Base-by-base conservation (phyloP, 2,329 filamentous ascomycete genomes). In the Microdochium nivale region DNA sequence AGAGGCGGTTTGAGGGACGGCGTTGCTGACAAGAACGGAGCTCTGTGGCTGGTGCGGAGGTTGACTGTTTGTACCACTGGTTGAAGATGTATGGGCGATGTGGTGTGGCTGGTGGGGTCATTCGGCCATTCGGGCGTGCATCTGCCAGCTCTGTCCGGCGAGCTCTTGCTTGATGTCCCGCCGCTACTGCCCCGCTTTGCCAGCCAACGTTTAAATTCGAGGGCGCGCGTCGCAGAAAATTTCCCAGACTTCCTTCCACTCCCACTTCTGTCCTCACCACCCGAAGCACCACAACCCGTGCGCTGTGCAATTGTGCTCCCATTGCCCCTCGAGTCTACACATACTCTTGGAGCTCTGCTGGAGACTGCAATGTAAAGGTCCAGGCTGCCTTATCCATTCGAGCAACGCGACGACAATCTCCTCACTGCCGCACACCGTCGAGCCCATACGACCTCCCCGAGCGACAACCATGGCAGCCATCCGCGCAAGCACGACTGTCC, bases 401-500 rank as follows among this genome's bases (percentile, higher is more conserved):
- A 44, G 40, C 40, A 24, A 44, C 9, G 3, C 40, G 40, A 44
- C 16, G 40, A 44, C 40, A 23, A 44, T 24, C 19, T 24, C 19
- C 8, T 23, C 19, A 13, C 40, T 44, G 40, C 40, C 21, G n/a
- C 40, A 19, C 19, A 19, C 8, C 40, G 3, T 23, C 9, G 19
- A 16, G 19, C 19, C 40, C 21, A 44, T 30, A 11, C 27, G 27
- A 30, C 27, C 27, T n/a, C n/a, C 40, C 40, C 4, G 21, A 23
- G 3, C 49, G 44, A 35, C 48, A 43, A 51, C 47, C 25, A 65
- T 65, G 64, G 58, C 63, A 32, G 47, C 58, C 21, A 46, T 56
- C 23, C 52, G 51, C 49, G 46, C 54, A 25, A 52, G 54, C 37
- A 54, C 53, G 46, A 43, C 59, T 47, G 54, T 70, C 55, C 72